Conservation (phyloP, 129 eudicot species). For the Tanacetum coccineum region DNA sequence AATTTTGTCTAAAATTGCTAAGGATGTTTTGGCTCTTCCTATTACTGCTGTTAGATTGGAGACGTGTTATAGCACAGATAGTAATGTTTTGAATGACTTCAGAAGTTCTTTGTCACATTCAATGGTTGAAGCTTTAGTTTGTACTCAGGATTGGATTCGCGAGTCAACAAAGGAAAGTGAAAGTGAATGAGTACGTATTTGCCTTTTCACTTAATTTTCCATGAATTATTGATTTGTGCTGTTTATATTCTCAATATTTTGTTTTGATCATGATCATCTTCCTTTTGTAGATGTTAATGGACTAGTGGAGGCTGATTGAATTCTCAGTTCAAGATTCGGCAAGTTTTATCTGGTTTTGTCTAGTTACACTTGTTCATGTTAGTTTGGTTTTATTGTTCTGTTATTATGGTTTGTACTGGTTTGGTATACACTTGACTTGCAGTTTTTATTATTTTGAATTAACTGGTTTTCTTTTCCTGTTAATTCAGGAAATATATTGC, state of each 20-base stretch:
- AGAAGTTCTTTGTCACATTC: constrained; percentile 13
- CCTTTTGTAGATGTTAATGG: not conserved
- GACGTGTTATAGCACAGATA: not conserved
- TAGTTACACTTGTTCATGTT: no score
- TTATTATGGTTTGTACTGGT: no score
- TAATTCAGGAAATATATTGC: no score
- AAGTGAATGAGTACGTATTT: not conserved
- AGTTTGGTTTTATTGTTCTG: no score
- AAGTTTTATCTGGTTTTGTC: no score
- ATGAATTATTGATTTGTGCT: not conserved
- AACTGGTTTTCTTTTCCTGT: no score
- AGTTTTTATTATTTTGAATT: no score
- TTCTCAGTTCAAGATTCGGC: no score
- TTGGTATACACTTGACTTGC: no score
- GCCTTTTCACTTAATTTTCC: not conserved
- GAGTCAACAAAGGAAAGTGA: not conserved
- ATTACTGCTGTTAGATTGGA: constrained; percentile 6
- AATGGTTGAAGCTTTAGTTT: constrained; percentile 13
- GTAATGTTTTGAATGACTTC: constrained; percentile 9
- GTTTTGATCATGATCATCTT: not conserved
- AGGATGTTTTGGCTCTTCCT: constrained; percentile 18
- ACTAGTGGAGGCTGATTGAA: no score
- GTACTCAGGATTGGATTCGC: constrained; percentile 15
- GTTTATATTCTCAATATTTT: not conserved
- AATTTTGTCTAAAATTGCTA: constrained; percentile 22